A percentile compares a stretch with the other conserved stretches of the same genome.
phyloP scores from a whole-genome alignment of 2,329 filamentous ascomycete genomes.

The Trichoderma sp. region DNA sequence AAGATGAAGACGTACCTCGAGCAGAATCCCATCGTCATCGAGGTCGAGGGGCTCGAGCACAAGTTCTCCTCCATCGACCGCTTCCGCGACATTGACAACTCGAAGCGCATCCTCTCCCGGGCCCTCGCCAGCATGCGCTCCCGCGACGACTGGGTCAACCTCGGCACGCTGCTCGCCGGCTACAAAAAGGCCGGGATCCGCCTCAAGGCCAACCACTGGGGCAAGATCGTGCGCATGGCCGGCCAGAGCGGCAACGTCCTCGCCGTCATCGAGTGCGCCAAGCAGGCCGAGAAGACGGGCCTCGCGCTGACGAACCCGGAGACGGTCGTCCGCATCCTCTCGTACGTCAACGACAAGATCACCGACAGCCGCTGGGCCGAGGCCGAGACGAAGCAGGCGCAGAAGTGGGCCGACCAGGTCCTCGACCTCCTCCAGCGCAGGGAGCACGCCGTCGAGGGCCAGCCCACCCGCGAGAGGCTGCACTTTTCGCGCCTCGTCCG shows the following conservation, averaged over 20 bases:
- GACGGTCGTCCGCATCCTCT: constrained; percentile 40
- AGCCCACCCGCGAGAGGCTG: constrained; percentile 31
- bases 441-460: constrained; percentile 40
- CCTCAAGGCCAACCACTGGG: constrained; percentile 41
- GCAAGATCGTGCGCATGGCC: constrained; percentile 48
- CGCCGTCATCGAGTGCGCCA: constrained; percentile 54
- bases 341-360: constrained; percentile 44
- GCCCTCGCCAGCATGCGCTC: constrained; percentile 52
- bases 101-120: constrained; percentile 42
- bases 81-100: constrained; percentile 48
- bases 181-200: constrained; percentile 48
- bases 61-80: constrained; percentile 53
- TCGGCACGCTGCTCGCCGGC: constrained; percentile 56
- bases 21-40: constrained; percentile 59
- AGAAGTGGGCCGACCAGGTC: constrained; percentile 51
- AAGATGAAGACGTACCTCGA: constrained; percentile 53
- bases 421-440: constrained; percentile 53
- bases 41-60: constrained; percentile 59
- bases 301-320: constrained; percentile 48
- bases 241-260: constrained; percentile 47
- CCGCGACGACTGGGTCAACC: constrained; percentile 55
- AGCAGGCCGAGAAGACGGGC: constrained; percentile 50
- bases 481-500: constrained; percentile 37
- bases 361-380: constrained; percentile 42
- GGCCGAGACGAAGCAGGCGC: constrained; percentile 45